Evolutionary conservation across 352 stramenopile species (phyloP).

Genomic region (Pythium oligandrum): DNA sequence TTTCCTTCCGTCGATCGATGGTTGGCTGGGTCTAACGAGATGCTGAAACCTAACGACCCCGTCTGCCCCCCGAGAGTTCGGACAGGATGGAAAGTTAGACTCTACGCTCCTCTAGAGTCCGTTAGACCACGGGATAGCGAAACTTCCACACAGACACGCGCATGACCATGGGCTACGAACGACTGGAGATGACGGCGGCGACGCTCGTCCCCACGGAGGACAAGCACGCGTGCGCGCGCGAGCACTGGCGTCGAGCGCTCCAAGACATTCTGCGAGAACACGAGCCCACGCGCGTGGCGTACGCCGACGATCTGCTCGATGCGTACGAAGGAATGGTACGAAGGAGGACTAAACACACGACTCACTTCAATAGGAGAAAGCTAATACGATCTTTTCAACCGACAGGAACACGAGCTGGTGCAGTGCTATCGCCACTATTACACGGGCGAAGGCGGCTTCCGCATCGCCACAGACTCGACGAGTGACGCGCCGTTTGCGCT

Average conservation of each 20-base stretch:
- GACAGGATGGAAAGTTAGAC: no score
- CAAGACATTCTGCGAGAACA: conserved; percentile 37
- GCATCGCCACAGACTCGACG: conserved; percentile 14
- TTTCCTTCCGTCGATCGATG: no score
- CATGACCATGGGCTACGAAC: no score
- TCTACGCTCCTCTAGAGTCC: no score
- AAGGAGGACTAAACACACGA: neutral
- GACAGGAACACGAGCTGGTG: conserved; percentile 48
- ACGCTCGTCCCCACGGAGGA: neutral
- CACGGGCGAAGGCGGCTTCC: conserved; percentile 37
- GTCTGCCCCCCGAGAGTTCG: no score
- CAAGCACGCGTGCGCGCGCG: conserved; percentile 7
- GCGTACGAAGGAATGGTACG: conserved; percentile 45
- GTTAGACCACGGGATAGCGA: no score
- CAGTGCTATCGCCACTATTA: conserved; percentile 69
- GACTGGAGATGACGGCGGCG: no score
- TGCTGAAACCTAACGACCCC: no score
- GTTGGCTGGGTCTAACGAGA: no score
- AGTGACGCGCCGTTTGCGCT: conserved; percentile 35
- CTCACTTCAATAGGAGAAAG: no score
- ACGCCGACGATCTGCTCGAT: conserved; percentile 33
- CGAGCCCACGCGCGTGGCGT: conserved; percentile 36
- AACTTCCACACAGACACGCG: no score
- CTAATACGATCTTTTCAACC: neutral
- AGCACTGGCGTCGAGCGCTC: conserved; percentile 25